Percentiles rank a stretch among this genome's conserved stretches.
Conservation (phyloP, 805 yeast species). For the Candida sanyiensis region DNA sequence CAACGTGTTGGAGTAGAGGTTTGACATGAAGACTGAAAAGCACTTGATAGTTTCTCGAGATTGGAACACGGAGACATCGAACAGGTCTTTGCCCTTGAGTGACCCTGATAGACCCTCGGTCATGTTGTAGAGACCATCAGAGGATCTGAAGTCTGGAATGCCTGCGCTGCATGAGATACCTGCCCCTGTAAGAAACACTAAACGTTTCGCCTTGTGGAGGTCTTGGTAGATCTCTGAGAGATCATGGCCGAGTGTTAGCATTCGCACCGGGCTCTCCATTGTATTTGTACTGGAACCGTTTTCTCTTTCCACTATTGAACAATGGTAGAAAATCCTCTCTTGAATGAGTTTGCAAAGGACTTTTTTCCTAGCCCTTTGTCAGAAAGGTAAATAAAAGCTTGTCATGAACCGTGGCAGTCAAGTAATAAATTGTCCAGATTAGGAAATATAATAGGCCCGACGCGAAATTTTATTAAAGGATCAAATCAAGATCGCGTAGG, state of each 20-base stretch:
- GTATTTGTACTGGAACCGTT: no score
- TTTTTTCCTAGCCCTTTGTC: no score
- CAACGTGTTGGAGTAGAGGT: slow-evolving; percentile 56
- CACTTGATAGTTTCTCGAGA: slow-evolving; percentile 56
- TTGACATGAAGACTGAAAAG: slow-evolving; percentile 90
- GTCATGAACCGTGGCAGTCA: neutral
- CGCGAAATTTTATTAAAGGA: no score
- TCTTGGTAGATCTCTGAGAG: slow-evolving; percentile 13
- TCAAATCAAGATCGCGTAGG: no score
- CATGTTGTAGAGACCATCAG: slow-evolving; percentile 74
- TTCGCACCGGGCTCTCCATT: neutral
- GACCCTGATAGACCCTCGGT: slow-evolving; percentile 6
- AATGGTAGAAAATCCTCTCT: no score
- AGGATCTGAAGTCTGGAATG: slow-evolving; percentile 89
- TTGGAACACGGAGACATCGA: slow-evolving; percentile 79
- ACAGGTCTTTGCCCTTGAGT: slow-evolving; percentile 88
- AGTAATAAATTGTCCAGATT: neutral
- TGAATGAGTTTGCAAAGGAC: no score
- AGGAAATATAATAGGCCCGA: neutral
- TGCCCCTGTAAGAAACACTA: slow-evolving; percentile 85
- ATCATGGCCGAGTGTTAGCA: slow-evolving; percentile 4
- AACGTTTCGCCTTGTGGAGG: slow-evolving; percentile 35
- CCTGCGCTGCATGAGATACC: slow-evolving; percentile 97
- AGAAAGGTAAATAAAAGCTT: neutral
- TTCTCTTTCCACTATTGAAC: no score